Evolutionary conservation across 148 eudicot species (phyloP), one percentile per base, ranked within the genome.

Genomic region (Diospyros lotus): DNA sequence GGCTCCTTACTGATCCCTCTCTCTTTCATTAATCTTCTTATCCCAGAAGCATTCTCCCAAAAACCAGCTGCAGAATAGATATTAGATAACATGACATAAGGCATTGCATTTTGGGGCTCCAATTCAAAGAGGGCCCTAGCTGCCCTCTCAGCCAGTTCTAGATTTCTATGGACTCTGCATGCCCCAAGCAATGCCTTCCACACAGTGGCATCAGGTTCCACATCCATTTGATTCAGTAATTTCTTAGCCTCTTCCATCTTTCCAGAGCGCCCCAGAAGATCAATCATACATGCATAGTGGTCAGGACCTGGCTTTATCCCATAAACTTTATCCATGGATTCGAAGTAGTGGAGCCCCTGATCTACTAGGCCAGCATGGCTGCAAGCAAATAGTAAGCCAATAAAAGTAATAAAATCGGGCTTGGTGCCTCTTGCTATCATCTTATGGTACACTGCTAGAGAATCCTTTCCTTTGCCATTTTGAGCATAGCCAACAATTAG

Each of bases 141-240:
- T 28, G 93, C 93, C 71, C 76, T 84, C 68, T 86, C 84, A 12
- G 91, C 96, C 56, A 89, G 77, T 58, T 84, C 85, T 58, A 85
- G 6, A 71, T 87, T 80, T 28, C 87, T 82, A 73, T 89, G 93
- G 9, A 81, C 81, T 72, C 91, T 83, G 45, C 87, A 87, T 48
- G 96, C 87, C 71, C 90, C 68, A 65, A 91, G 89, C 68, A 91
- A 55, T 11, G 93, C 81, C 72, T 87, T 91, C 96, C 96, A 91
- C 73, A 87, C 82, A 62, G 90, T 85, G 55, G 89, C 82, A 80
- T 87, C 81, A 18, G 90, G 93, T 71, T 79, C 71, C 14, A 81
- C 82, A 9, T 4, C 80, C 96, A 89, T 91, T 68, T 86, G 78
- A 48, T 80, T 78, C 18, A 89, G 70, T 61, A 87, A 73, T 54